Conservation (phyloP, 2,329 filamentous ascomycete species). For the Lojkania enalia region DNA sequence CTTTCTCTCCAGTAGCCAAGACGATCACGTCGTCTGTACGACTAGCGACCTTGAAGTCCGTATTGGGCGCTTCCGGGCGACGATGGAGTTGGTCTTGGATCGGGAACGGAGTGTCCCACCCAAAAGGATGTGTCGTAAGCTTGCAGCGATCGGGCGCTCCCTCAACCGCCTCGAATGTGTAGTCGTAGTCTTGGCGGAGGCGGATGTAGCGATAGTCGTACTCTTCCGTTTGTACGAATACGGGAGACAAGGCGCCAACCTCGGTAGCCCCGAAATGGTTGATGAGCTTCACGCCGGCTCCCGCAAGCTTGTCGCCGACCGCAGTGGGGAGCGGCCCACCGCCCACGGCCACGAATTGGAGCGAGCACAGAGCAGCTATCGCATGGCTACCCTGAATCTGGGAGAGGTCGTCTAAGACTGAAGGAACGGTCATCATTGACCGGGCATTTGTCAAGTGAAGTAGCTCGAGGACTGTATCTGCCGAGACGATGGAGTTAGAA, state of each 20-base stretch:
- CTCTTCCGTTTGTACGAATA: constrained; percentile 32
- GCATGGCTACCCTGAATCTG: constrained; percentile 27
- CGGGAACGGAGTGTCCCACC: constrained; percentile 30
- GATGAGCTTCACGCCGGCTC: constrained; percentile 32
- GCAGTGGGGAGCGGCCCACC: constrained; percentile 35
- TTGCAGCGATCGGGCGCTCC: constrained; percentile 4
- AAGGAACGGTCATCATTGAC: constrained; percentile 27
- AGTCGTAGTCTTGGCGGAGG: constrained; percentile 36
- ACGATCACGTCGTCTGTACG: constrained; percentile 34
- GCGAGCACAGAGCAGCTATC: constrained; percentile 19
- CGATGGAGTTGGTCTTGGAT: constrained; percentile 40
- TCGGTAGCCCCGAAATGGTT: constrained; percentile 46
- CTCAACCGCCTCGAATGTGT: constrained; percentile 21
- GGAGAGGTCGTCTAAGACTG: constrained; percentile 20
- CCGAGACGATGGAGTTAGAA: background rate
- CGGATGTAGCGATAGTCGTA: constrained; percentile 42
- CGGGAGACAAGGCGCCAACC: constrained; percentile 39
- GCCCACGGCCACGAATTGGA: constrained; percentile 41
- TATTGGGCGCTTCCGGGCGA: constrained; percentile 20
- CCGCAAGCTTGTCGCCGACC: constrained; percentile 25
- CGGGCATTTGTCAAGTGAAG: background rate
- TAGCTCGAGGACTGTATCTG: background rate
- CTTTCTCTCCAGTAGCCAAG: constrained; percentile 26
- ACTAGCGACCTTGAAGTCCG: constrained; percentile 30
- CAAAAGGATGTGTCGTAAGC: constrained; percentile 26